Conservation (phyloP, 2,329 filamentous ascomycete species). For the Mycosphaerella sp. region DNA sequence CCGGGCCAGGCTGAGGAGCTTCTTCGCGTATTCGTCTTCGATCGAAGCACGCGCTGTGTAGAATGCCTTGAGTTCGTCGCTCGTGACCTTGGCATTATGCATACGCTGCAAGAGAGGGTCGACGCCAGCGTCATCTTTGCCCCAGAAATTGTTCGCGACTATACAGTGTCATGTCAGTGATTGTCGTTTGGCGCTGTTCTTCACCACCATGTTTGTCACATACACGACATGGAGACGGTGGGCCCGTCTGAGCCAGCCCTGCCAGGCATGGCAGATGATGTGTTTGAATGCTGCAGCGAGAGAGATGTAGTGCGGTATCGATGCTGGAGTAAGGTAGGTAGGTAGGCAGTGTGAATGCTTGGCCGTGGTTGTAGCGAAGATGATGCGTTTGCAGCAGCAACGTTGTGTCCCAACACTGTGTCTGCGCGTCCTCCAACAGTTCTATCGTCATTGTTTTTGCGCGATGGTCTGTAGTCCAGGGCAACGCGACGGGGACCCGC, state of each 20-base stretch:
- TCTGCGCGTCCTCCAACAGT: background rate
- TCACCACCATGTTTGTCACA: background rate
- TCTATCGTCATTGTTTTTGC: too few species aligned
- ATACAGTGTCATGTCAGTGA: conserved; percentile 30
- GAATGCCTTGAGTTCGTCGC: conserved; percentile 87
- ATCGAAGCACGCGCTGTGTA: conserved; percentile 86
- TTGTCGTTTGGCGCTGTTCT: background rate
- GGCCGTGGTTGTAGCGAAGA: conserved; percentile 7
- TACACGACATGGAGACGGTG: conserved; percentile 35
- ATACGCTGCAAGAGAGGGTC: conserved; percentile 86
- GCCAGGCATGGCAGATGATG: conserved; percentile 28
- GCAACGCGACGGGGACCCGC: too few species aligned
- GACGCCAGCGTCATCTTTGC: conserved; percentile 96
- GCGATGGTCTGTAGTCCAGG: too few species aligned
- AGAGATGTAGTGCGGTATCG: background rate
- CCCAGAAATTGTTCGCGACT: conserved; percentile 99
- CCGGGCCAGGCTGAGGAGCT: conserved; percentile 74
- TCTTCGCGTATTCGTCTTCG: conserved; percentile 93
- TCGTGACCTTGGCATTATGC: conserved; percentile 88
- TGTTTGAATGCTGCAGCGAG: conserved; percentile 1
- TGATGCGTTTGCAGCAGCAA: conserved; percentile 4
- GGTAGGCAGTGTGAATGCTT: background rate
- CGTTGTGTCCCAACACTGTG: conserved; percentile 1
- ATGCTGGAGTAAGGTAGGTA: background rate
- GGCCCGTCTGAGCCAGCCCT: conserved; percentile 32